Evolutionary conservation across 208 protist genomes (phyloP), one percentile per base, ranked within the genome.

Genomic region (Phytomonas sp.): DNA sequence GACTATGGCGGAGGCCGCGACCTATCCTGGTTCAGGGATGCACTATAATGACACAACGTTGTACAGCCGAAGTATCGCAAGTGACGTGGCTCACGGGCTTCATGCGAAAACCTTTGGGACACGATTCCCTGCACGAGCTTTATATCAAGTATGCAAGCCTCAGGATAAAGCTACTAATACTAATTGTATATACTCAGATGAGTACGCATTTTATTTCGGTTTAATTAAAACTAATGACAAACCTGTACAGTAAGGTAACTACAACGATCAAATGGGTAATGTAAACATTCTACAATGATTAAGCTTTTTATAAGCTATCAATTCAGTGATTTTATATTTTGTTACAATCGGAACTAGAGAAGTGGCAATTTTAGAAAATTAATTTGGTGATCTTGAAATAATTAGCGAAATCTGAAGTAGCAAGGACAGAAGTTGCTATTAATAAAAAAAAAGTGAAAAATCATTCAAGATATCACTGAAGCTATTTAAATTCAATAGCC

Each of bases 111-210:
- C 84, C 26, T 87, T 92, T 74, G 79, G 86, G 26, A 80, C 86
- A 29, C 82, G 84, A 52, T 94, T 92, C 75, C 89, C 89, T 8
- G 89, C 89, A 1, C 81, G 89, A 23, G 86, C 82, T 12, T 87
- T 81, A 23, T 84, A 94, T 71, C 86, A 94, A 70, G 74, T 84
- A 66, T 85, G 78, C 49, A 70, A 75, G 40, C 84, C 79, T 14
- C 79, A 81, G 40, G 84, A 91, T 73, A 73, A 75, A 60, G 82
- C 76, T 4, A 94, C 83, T 3, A 94, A 94, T 72, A 84, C 88
- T 33, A 94, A 91, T 80, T 89, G 84, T 72, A 71, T 84, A 11
- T 94, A 92, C 74, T 69, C 73, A 0, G 84, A 94, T 65, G 86
- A 94, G 74, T 71, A 62, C 23, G 90, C 77, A 36, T 94, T 80